These are phyloP conservation scores for Clarireedia homoeocarpa DNA, from an alignment of 2,329 filamentous ascomycete species.

Conservation along the genomic window DNA sequence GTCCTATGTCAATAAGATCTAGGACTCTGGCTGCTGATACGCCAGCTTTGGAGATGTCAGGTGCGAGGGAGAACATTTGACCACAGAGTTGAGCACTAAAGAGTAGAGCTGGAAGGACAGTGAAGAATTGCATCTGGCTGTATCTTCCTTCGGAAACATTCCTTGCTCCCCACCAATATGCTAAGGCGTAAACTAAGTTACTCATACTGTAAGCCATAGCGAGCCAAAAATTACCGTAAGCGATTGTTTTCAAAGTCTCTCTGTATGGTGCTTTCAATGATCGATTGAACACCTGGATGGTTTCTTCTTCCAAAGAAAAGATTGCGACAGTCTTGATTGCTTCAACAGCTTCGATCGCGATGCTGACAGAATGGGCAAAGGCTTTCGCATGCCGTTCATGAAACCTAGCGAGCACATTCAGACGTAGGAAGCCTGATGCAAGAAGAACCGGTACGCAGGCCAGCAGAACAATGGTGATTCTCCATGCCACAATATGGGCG, in stretches of 20 bases:
- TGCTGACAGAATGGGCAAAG: neutral
- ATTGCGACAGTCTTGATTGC: constrained; percentile 55
- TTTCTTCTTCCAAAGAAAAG: constrained; percentile 46
- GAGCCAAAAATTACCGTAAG: constrained; percentile 44
- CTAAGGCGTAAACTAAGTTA: constrained; percentile 64
- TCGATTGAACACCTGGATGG: constrained; percentile 45
- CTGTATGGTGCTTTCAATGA: constrained; percentile 43
- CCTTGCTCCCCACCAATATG: constrained; percentile 73
- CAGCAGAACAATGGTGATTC: constrained; percentile 63
- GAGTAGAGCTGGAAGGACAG: constrained; percentile 62
- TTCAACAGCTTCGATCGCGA: constrained; percentile 47
- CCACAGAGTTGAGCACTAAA: constrained; percentile 67
- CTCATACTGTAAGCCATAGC: constrained; percentile 52
- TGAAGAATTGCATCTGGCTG: constrained; percentile 62
- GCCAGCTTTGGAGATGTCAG: constrained; percentile 60
- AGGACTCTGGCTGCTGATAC: constrained; percentile 52
- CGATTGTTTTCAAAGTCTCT: constrained; percentile 37
- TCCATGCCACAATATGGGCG: constrained; percentile 66
- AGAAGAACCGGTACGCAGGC: constrained; percentile 44
- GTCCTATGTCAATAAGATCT: constrained; percentile 39
- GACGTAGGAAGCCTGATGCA: neutral
- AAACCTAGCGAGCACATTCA: neutral
- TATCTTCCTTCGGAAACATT: constrained; percentile 58
- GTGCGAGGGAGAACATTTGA: constrained; percentile 66
- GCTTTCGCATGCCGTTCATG: neutral